Evolutionary conservation across 306 rosid species (phyloP), one percentile per base, ranked within the genome.

Genomic region (Lathyrus oleraceus): DNA sequence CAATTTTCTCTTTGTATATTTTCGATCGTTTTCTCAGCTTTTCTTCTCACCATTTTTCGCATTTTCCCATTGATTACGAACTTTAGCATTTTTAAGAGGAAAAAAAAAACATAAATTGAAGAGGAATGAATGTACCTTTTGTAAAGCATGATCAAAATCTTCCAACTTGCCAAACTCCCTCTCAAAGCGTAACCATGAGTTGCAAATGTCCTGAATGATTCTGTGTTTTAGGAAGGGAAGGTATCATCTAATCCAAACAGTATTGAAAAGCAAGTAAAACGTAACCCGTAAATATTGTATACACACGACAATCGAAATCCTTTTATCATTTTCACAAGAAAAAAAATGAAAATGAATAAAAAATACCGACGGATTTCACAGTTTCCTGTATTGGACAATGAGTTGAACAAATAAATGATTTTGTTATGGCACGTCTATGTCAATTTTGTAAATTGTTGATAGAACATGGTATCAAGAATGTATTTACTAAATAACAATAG

Each of bases 161-260:
- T 90, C 92, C 70, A 94, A 79, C 9, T 81, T 81, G 60, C 98
- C 96, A 54, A 76, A 85, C 77, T 94, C 91, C 83, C 97, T 90
- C 85, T 94, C 98, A 67, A 90, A 94, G 77, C 92, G 85, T 69
- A 94, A 71, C 97, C 98, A 94, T 17, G 87, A 80, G 69, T 80
- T 74, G 89, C 98, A 94, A 73, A 90, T 94, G 76, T 94, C 98
- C 98, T 93, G 98, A 88, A 90, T 79, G 79, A 80, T 85, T 89
- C 89, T 85, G 88, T 75, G 69, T 72, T 81, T 85, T 87, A 88
- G 93, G 73, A 76, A 84, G 79, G 72, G 91, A 80, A 86, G 77
- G 84, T 81, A 86, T 82, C 91, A 92, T 88, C 88, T 82, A 92
- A 81, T 85, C 70, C 88, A 82, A 84, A 82, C 70, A 74, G 78